Conservation (phyloP, 2,329 filamentous ascomycete genomes). For the Monilinia polystroma region DNA sequence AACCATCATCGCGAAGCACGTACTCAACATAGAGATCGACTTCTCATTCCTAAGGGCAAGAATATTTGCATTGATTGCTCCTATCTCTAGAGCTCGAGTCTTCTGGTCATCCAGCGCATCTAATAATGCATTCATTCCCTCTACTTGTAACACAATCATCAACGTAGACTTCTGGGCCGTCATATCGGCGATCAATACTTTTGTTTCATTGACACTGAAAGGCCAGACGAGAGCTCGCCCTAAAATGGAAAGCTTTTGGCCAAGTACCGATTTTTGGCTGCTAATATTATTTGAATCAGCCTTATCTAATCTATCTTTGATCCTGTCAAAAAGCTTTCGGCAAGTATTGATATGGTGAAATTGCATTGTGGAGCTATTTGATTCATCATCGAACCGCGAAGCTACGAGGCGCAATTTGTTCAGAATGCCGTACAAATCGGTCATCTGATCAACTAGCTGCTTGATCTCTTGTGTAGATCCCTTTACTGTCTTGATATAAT, state of each 20-base stretch:
- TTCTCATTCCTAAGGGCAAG: background rate
- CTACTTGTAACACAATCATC: slow-evolving; percentile 7
- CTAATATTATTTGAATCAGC: background rate
- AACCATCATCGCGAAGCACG: background rate
- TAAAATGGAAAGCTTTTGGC: slow-evolving; percentile 11
- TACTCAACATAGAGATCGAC: background rate
- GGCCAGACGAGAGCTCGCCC: slow-evolving; percentile 10
- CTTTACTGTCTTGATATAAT: slow-evolving; percentile 19
- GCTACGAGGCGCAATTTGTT: background rate
- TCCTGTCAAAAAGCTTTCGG: background rate
- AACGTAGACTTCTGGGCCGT: slow-evolving; percentile 11
- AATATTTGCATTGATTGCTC: background rate
- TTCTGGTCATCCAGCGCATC: slow-evolving; percentile 2
- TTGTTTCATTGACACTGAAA: slow-evolving; percentile 11
- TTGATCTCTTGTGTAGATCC: slow-evolving; percentile 14
- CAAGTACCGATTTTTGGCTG: background rate
- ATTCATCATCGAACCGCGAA: background rate
- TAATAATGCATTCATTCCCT: slow-evolving; percentile 5
- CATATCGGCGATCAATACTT: slow-evolving; percentile 11
- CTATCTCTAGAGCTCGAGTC: background rate
- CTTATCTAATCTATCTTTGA: background rate
- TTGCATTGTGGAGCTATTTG: background rate
- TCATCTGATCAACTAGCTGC: slow-evolving; percentile 12
- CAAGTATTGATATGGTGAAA: background rate
- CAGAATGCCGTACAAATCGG: slow-evolving; percentile 5